A percentile compares a stretch with the other conserved stretches of the same genome.
phyloP scores from a whole-genome alignment of 2,329 filamentous ascomycete species.

The Xylaria hypoxylon region DNA sequence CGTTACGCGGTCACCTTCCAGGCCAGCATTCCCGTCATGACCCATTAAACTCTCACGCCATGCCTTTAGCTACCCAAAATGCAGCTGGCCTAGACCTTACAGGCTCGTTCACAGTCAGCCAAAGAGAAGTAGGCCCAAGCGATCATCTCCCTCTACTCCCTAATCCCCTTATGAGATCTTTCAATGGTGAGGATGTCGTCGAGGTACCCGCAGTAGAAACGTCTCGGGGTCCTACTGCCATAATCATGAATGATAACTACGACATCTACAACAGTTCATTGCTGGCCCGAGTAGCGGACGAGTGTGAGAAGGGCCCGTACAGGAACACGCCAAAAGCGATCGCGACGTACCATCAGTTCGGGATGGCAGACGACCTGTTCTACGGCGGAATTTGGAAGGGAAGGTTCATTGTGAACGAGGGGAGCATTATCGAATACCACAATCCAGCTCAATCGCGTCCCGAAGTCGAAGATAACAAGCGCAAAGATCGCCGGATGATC shows the following conservation, averaged over 20 bases:
- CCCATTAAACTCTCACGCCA: background rate
- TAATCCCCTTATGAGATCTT: background rate
- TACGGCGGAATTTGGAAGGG: constrained; percentile 5
- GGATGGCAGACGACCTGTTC: constrained; percentile 24
- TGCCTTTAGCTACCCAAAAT: background rate
- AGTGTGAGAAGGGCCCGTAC: background rate
- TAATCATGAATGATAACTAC: background rate
- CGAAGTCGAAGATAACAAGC: background rate
- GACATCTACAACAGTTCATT: constrained; percentile 3
- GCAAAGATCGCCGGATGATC: background rate
- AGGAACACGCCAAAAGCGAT: background rate
- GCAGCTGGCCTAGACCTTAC: background rate
- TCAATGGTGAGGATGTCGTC: background rate
- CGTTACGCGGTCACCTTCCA: background rate
- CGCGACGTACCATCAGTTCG: constrained; percentile 16
- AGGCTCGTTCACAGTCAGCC: background rate
- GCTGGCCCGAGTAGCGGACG: background rate
- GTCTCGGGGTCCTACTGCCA: background rate
- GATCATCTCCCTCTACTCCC: background rate
- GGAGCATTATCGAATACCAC: constrained; percentile 19
- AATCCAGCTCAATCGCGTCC: background rate
- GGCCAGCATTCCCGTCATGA: background rate
- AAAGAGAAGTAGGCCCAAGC: background rate
- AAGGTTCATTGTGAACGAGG: constrained; percentile 1
- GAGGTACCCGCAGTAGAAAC: background rate